These are phyloP conservation scores for Barnettozyma sucrosica DNA, from an alignment of 805 yeast species.

Conservation along the genomic window DNA sequence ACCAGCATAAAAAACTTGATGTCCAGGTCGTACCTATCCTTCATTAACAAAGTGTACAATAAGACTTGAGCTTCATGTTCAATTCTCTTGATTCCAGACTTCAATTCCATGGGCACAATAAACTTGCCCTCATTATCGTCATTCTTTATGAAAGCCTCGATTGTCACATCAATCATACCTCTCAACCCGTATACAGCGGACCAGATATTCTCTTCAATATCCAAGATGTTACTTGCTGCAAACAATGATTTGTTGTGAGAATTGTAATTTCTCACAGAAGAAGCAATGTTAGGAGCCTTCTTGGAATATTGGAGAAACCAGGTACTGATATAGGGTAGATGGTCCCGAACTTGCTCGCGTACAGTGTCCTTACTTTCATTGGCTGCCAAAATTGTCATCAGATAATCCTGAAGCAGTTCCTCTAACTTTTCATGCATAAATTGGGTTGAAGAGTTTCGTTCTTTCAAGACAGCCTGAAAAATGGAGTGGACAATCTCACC, in stretches of 20 bases:
- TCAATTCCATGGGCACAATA: constrained; percentile 81
- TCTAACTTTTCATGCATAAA: constrained; percentile 32
- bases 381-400: constrained; percentile 50
- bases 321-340: constrained; percentile 45
- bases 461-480: constrained; percentile 47
- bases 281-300: constrained; percentile 23
- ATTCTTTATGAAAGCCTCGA: constrained; percentile 48
- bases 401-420: constrained; percentile 34
- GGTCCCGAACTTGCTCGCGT: constrained; percentile 36
- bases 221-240: constrained; percentile 60
- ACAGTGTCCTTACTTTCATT: constrained; percentile 44
- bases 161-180: constrained; percentile 86
- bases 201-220: constrained; percentile 88
- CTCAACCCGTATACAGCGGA: constrained; percentile 85
- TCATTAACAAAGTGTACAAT: constrained; percentile 69
- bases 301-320: constrained; percentile 47
- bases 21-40: constrained; percentile 72
- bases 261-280: constrained; percentile 24
- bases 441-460: constrained; percentile 26
- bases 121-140: constrained; percentile 32
- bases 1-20: constrained; percentile 61
- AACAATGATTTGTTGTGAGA: constrained; percentile 34
- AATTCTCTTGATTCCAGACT: constrained; percentile 68
- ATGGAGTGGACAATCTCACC: constrained; percentile 81
- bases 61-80: constrained; percentile 84